Evolutionary conservation across 164 flowering plant species (phyloP).

Genomic region (Cinnamomum chago): DNA sequence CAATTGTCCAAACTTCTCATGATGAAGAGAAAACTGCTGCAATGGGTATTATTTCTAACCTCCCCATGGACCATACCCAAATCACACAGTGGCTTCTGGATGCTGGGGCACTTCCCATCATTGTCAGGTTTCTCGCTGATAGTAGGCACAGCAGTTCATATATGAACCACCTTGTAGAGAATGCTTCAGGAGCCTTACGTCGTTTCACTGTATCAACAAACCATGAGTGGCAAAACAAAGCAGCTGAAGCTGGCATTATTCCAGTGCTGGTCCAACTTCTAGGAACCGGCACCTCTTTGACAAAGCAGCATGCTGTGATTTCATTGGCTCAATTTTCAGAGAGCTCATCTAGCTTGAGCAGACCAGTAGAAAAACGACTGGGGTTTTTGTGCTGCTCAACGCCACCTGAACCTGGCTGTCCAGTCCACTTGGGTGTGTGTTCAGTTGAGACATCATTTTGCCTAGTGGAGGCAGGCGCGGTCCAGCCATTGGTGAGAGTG

Average conservation of each 20-base stretch:
- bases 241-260: slow-evolving; percentile 40
- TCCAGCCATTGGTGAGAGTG: slow-evolving; percentile 43
- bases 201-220: slow-evolving; percentile 46
- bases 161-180: slow-evolving; percentile 35
- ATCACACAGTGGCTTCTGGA: slow-evolving; percentile 54
- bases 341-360: slow-evolving; percentile 37
- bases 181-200: slow-evolving; percentile 50
- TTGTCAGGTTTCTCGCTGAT: slow-evolving; percentile 22
- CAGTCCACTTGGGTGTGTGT: slow-evolving; percentile 56
- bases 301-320: slow-evolving; percentile 44
- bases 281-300: slow-evolving; percentile 38
- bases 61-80: slow-evolving; percentile 32
- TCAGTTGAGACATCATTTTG: slow-evolving; percentile 54
- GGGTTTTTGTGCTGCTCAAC: slow-evolving; percentile 52
- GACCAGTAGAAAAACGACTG: slow-evolving; percentile 26
- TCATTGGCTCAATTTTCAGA: slow-evolving; percentile 52
- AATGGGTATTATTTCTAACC: slow-evolving; percentile 51
- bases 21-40: slow-evolving; percentile 49
- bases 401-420: slow-evolving; percentile 41
- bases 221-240: slow-evolving; percentile 36
- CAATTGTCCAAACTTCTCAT: slow-evolving; percentile 32
- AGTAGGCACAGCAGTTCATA: slow-evolving; percentile 19
- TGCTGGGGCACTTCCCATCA: slow-evolving; percentile 39
- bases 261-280: slow-evolving; percentile 46
- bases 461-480: slow-evolving; percentile 59